Evolutionary conservation across 331 rosid genomes (phyloP), one percentile per base, ranked within the genome.

Genomic region (Phaseolus coccineus): DNA sequence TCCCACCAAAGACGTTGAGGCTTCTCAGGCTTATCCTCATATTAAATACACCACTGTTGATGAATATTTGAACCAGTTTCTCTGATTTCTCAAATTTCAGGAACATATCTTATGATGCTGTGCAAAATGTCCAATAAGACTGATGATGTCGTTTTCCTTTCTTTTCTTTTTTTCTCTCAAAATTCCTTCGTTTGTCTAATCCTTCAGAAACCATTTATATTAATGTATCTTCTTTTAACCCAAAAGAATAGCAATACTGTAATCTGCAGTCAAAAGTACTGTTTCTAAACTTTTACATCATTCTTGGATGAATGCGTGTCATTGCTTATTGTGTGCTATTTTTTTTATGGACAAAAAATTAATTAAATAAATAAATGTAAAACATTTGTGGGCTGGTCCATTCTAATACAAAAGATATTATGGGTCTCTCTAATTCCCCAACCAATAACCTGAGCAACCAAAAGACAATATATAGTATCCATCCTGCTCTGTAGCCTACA

Each of bases 1-100:
- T 24, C 74, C 88, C 12, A 56, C 84, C 22, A 57, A 31, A 10
- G 91, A 85, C 0, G 74, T 69, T 27, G 91, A 87, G 53, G 89
- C 91, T 57, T 58, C 73, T 9, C 79, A 73, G 1, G 69, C 83
- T 25, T 89, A 81, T 25, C 89, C 88, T 27, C 68, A 82, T 1
- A 77, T 89, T 0, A 74, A 85, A 71, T 89, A 81, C 88, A 84
- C 84, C 2, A 83, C 83, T 2, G 77, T 63, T 0, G 88, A 85
- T 13, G 76, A 80, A 59, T 86, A 72, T 63, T 48, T 83, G 73
- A 24, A 80, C 47, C 74, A 83, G 33, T 84, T 87, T 52, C 73
- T 87, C 68, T 84, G 69, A 83, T 9, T 31, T 37, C 40, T 2
- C 4, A 74, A 63, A 28, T 40, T 2, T 50, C 19, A 52, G 28